Evolutionary conservation across 2,329 filamentous ascomycete genomes (phyloP).

Genomic region (Ophiostoma sp.): DNA sequence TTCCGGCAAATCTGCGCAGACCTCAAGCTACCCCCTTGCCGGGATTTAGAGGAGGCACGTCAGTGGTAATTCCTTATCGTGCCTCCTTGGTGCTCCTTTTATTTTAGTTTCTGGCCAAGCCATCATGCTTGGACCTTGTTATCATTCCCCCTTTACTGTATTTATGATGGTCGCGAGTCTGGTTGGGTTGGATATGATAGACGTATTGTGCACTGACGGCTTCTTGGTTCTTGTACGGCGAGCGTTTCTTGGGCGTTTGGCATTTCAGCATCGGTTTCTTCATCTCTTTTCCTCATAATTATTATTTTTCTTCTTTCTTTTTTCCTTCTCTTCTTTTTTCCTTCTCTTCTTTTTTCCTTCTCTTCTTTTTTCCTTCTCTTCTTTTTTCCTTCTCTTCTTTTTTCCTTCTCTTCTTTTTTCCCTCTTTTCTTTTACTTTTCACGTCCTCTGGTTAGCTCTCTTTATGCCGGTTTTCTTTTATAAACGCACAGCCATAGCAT

Average conservation of each 20-base stretch:
- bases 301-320: not conserved
- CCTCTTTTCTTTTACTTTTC: not conserved
- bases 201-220: too few species aligned
- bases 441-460: not conserved
- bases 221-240: too few species aligned
- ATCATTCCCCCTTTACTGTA: not conserved
- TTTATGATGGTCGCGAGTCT: not conserved
- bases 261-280: not conserved
- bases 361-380: not conserved
- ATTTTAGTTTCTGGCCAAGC: not conserved
- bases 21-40: constrained; percentile 33
- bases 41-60: not conserved
- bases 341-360: not conserved
- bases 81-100: not conserved
- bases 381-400: not conserved
- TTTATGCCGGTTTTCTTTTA: not conserved
- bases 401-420: not conserved
- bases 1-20: constrained; percentile 51
- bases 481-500: not conserved
- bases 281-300: not conserved
- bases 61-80: not conserved
- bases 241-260: not conserved
- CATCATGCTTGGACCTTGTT: not conserved
- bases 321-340: not conserved
- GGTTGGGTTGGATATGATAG: too few species aligned